Base-by-base conservation (phyloP, 208 protist genomes). In the Trypanosoma theileri region DNA sequence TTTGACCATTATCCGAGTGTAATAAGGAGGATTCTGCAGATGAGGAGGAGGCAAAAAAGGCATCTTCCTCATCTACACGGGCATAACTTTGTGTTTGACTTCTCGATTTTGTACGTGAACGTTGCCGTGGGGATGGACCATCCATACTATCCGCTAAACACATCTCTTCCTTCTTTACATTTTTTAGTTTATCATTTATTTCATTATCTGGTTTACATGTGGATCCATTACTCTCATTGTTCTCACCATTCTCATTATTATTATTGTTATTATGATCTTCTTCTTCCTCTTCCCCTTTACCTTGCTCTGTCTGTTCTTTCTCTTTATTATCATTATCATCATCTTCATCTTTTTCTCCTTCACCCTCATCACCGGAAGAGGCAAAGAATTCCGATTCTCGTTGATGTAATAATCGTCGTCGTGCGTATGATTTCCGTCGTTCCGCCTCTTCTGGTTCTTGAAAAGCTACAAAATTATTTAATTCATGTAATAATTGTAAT, bases 391-490 rank as follows among this genome's bases (percentile, higher is more conserved):
- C 59, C 21, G n/a, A 41, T n/a, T 63, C 44, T 1, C 53, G 53
- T 3, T 21, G 28, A 31, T 10, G 19, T 24, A 14, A 17, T 0
- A 19, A 42, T 12, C 53, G 51, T 14, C 40, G 21, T 17, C 44
- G 19, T 54, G 19, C 10, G 3, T 26, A 3, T 59, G 52, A 45
- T 10, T 51, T 40, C 12, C 50, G 51, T 6, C 24, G 31, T n/a
- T 41, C 59, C 22, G 11, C 0, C 42, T 85, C 79, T 54, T 82
- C 69, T 0, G 85, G 82, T 50, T 95, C 85, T 60, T 92, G 82
- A 62, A 95, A 95, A 8, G 91, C 88, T 0, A 94, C 87, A 56
- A 89, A 96, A 62, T 87, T 85, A 73, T 92, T 92, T 31, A 94
- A 71, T 21, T 91, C 82, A 77, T 96, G 87, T 52, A 91, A 73